phyloP scores from a whole-genome alignment of 306 rosid species.

The Cucurbita maxima region DNA sequence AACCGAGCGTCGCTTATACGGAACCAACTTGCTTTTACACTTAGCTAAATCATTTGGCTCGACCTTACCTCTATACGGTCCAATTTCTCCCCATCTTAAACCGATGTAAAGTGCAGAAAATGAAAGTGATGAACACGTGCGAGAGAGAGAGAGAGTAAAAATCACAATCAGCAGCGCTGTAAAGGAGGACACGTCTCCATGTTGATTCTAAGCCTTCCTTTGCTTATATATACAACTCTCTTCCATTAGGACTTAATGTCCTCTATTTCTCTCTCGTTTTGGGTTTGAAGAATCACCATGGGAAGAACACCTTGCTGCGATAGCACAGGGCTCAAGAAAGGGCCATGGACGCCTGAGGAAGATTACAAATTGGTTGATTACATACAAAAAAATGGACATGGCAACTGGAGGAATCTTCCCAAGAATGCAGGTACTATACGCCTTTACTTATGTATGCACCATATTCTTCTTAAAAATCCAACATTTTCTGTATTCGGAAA shows the following conservation, averaged over 20 bases:
- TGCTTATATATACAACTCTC: neutral
- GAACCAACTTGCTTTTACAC: too few relatives aligned
- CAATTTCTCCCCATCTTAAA: neutral
- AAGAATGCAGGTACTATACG: conserved; percentile 65
- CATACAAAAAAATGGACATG: conserved; percentile 75
- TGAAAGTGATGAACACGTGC: neutral
- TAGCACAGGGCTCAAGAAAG: conserved; percentile 80
- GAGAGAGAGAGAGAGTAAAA: neutral
- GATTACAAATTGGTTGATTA: conserved; percentile 65
- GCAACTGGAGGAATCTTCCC: conserved; percentile 94
- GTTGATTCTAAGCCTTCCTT: neutral
- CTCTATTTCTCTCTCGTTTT: neutral
- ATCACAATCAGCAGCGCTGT: neutral
- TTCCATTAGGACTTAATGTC: neutral
- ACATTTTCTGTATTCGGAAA: neutral
- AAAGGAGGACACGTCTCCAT: conserved; percentile 6
- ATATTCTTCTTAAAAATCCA: neutral
- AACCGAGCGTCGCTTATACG: too few relatives aligned
- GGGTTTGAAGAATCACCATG: conserved; percentile 17
- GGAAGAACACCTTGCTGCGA: conserved; percentile 97
- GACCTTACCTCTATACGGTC: too few relatives aligned
- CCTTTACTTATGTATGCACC: neutral
- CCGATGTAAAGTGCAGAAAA: neutral
- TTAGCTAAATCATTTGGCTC: too few relatives aligned
- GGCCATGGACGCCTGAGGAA: conserved; percentile 93